Conservation (phyloP, 176 grass and related monocot species). For the Triticum timopheevii region DNA sequence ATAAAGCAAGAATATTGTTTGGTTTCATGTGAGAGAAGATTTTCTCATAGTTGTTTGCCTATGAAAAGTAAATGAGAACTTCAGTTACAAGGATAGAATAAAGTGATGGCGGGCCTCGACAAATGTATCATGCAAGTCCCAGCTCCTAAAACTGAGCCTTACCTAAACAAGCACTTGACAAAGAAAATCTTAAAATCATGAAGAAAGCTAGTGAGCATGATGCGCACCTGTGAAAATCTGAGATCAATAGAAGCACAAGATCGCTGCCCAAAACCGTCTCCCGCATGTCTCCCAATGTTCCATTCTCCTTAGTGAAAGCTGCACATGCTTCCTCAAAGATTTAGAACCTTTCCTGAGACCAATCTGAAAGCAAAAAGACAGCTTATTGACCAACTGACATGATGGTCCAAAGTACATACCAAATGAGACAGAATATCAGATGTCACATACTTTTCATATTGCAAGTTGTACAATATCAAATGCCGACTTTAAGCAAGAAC, state of each 20-base stretch:
- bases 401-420: neutral
- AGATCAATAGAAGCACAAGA: slow-evolving; percentile 77
- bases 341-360: slow-evolving; percentile 72
- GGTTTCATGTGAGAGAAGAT: slow-evolving; percentile 51
- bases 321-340: slow-evolving; percentile 65
- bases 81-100: too few species aligned
- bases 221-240: slow-evolving; percentile 62
- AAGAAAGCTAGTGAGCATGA: slow-evolving; percentile 9
- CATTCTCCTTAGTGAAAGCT: slow-evolving; percentile 71
- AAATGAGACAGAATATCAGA: too few species aligned
- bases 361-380: slow-evolving; percentile 50
- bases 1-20: slow-evolving; percentile 68
- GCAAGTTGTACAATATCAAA: too few species aligned
- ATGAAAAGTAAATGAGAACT: too few species aligned
- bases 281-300: slow-evolving; percentile 60
- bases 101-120: too few species aligned
- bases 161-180: neutral
- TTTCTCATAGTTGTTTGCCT: slow-evolving; percentile 61
- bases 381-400: neutral
- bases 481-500: too few species aligned
- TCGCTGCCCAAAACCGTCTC: slow-evolving; percentile 50
- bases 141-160: too few species aligned
- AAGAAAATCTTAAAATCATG: neutral
- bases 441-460: too few species aligned
- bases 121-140: too few species aligned